Base-by-base conservation (phyloP, 1,284 basidiomycete genomes). In the Fomitopsis betulina region DNA sequence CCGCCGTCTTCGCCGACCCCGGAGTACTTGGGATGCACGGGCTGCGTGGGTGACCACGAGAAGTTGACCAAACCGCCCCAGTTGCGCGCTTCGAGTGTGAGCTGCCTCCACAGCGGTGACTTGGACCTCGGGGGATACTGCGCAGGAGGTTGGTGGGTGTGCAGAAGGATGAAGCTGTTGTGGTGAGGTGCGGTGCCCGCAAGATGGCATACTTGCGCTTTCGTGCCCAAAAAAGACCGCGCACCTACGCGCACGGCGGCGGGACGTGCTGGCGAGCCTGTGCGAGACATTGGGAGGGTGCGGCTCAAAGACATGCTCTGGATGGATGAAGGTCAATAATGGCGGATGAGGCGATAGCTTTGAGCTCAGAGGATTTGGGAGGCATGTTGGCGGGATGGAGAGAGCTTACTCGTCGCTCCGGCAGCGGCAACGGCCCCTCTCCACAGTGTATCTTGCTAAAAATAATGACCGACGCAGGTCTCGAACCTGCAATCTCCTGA, bases 41-140 rank as follows among this genome's bases (percentile, higher is more conserved):
- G 42, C 33, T 72, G 66, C 5, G 67, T 68, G 5, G 74, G 70
- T 35, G 75, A 71, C 81, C 81, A 87, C 9, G 79, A 75, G 65
- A 86, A 83, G 68, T 88, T 88, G 59, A 85, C 80, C n/a, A 79
- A 58, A 2, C 79, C 84, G 17, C 80, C 80, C 75, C 76, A 81
- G 62, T 72, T 69, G 23, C 70, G 64, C 4, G 74, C 73, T 23
- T 73, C 72, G 6, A 79, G 69, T 57, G 79, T 77, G 21, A 89
- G 71, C 9, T 75, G 77, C n/a, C 79, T 76, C 53, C 82, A 80
- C 1, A 87, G 58, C 4, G 78, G 72, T 0, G 84, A 83, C 10
- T 74, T 72, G 21, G 79, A 65, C n/a, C 75, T 77, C 23, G 79
- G 65, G 1, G 85, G 80, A 61, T 84, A 86, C 5, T 68, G 58